Percentiles rank a stretch among this genome's conserved stretches.
Conservation (phyloP, 768 basidiomycete species). For the Lactarius evosmus region DNA sequence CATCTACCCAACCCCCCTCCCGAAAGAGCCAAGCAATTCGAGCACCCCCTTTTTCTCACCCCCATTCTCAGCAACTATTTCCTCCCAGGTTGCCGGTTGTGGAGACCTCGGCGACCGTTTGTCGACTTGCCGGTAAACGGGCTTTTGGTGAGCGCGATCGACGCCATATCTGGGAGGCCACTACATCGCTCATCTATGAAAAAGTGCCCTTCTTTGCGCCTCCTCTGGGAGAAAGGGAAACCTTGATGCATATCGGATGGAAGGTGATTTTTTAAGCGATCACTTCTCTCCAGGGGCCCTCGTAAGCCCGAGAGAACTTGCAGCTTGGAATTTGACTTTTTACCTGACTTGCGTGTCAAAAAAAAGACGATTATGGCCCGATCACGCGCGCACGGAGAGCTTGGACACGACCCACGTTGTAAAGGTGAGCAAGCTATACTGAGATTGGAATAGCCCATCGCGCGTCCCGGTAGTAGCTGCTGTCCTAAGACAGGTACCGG, state of each 20-base stretch:
- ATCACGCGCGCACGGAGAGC: not conserved
- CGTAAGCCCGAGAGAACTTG: not conserved
- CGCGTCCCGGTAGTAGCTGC: constrained; percentile 1
- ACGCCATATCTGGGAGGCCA: not conserved
- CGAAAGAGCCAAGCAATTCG: not conserved
- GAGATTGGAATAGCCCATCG: constrained; percentile 16
- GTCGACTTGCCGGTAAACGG: not conserved
- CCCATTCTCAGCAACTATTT: not conserved
- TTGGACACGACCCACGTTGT: constrained; percentile 14
- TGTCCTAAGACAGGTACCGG: not conserved
- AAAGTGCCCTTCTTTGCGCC: not conserved
- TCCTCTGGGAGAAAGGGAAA: not conserved
- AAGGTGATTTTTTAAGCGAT: not conserved
- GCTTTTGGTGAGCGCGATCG: not conserved
- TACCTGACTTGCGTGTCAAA: no score
- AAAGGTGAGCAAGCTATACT: constrained; percentile 13
- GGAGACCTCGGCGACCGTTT: not conserved
- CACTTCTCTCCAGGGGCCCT: not conserved
- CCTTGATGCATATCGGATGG: not conserved
- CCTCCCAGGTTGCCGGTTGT: not conserved
- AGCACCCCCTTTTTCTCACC: not conserved
- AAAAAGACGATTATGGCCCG: no score
- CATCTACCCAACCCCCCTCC: not conserved
- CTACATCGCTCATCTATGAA: not conserved
- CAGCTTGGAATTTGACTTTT: no score